phyloP scores from a whole-genome alignment of 306 rosid species.

The Cucumis hystrix region DNA sequence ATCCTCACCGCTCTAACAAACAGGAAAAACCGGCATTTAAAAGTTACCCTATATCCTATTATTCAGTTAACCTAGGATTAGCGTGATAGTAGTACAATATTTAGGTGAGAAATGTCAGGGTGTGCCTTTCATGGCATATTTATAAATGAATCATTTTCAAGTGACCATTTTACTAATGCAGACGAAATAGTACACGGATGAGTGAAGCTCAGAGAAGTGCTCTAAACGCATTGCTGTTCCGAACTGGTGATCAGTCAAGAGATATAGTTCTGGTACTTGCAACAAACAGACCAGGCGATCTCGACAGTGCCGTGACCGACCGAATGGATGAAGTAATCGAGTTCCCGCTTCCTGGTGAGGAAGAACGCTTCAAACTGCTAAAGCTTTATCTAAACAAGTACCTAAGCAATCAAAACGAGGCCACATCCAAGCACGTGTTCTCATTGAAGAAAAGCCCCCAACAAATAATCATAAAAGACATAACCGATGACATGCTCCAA shows the following conservation, averaged over 20 bases:
- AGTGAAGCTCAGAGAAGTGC: constrained; percentile 99
- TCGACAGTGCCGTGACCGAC: constrained; percentile 81
- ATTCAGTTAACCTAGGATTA: not conserved
- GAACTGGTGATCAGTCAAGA: constrained; percentile 96
- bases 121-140: not conserved
- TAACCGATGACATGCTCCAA: constrained; percentile 53
- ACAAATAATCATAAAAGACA: constrained; percentile 40
- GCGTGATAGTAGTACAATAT: not conserved
- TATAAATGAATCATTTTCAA: not conserved
- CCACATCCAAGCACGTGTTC: constrained; percentile 27
- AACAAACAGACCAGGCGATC: constrained; percentile 96
- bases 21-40: not conserved
- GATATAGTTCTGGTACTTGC: constrained; percentile 96
- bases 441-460: constrained; percentile 41
- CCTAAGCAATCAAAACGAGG: constrained; percentile 31
- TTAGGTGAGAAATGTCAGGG: not conserved
- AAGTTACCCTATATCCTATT: not conserved
- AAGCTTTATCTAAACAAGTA: constrained; percentile 73
- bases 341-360: constrained; percentile 89
- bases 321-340: constrained; percentile 95
- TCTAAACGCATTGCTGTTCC: constrained; percentile 87
- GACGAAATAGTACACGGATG: constrained; percentile 93
- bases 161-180: constrained; percentile 20
- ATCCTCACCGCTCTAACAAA: not conserved
- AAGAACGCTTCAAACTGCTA: constrained; percentile 71